Conservation (phyloP, 2,329 filamentous ascomycete species). For the Diaporthe eres region DNA sequence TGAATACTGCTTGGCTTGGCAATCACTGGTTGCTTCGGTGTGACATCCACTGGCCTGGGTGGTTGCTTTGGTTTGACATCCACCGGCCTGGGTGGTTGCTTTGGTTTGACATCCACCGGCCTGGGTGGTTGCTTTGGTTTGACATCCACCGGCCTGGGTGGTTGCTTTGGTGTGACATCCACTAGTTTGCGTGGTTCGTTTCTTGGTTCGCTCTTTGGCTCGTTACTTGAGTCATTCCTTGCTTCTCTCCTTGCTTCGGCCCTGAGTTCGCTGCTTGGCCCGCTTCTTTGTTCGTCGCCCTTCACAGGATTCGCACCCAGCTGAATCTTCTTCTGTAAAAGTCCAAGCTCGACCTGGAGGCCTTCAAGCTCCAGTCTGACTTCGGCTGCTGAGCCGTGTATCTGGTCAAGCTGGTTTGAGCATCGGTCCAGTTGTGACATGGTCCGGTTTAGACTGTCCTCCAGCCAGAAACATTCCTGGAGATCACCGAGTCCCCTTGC, state of each 20-base stretch:
- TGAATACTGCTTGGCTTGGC: constrained; percentile 12
- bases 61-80: neutral
- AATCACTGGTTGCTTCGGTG: neutral
- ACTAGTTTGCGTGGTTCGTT: neutral
- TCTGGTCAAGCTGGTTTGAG: constrained; percentile 3
- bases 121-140: neutral
- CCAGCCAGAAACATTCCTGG: constrained; percentile 31
- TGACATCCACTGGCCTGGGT: neutral
- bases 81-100: neutral
- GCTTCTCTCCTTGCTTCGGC: neutral
- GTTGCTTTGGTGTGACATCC: neutral
- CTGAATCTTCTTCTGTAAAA: constrained; percentile 1
- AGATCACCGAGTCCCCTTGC: constrained; percentile 11
- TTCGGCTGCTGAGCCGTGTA: constrained; percentile 9
- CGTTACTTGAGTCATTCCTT: neutral
- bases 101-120: neutral
- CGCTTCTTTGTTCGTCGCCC: neutral
- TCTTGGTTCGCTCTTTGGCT: neutral
- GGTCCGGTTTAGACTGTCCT: constrained; percentile 21
- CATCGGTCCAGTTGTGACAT: constrained; percentile 10
- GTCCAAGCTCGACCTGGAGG: neutral
- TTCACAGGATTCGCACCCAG: neutral
- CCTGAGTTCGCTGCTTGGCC: neutral
- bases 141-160: neutral
- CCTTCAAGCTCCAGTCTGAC: constrained; percentile 26